Conservation (phyloP, 2,329 filamentous ascomycete species). For the Monosporascus ibericus region DNA sequence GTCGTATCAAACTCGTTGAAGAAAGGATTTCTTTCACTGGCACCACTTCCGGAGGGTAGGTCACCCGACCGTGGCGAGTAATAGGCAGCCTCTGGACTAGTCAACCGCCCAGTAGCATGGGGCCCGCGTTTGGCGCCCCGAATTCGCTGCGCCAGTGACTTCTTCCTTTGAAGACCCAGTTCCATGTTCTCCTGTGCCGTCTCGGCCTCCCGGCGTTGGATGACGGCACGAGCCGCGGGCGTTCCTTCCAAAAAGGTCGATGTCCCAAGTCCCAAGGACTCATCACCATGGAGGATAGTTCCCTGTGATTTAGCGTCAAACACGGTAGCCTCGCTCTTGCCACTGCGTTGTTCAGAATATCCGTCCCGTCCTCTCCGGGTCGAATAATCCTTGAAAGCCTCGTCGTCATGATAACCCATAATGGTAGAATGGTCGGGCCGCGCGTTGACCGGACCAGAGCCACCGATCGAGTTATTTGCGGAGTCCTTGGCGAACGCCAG, state of each 20-base stretch:
- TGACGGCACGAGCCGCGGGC: constrained; percentile 74
- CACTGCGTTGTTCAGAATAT: constrained; percentile 19
- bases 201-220: constrained; percentile 69
- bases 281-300: constrained; percentile 75
- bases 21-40: constrained; percentile 66
- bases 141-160: constrained; percentile 88
- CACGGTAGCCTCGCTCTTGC: constrained; percentile 38
- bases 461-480: constrained; percentile 85
- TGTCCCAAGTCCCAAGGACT: constrained; percentile 79
- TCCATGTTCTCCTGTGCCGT: constrained; percentile 50
- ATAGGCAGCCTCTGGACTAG: neutral
- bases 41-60: constrained; percentile 25
- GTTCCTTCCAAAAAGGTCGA: constrained; percentile 95
- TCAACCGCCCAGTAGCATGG: constrained; percentile 39
- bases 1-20: constrained; percentile 68
- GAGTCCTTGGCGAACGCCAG: constrained; percentile 91
- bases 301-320: constrained; percentile 65
- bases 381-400: constrained; percentile 81
- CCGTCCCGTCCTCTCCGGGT: constrained; percentile 26
- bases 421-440: constrained; percentile 82
- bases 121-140: constrained; percentile 73
- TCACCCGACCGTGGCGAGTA: constrained; percentile 22
- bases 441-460: constrained; percentile 75
- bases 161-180: constrained; percentile 74
- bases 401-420: constrained; percentile 71